These are phyloP conservation scores for Candida chauliodis DNA, from an alignment of 805 yeast species.

Conservation along the genomic window DNA sequence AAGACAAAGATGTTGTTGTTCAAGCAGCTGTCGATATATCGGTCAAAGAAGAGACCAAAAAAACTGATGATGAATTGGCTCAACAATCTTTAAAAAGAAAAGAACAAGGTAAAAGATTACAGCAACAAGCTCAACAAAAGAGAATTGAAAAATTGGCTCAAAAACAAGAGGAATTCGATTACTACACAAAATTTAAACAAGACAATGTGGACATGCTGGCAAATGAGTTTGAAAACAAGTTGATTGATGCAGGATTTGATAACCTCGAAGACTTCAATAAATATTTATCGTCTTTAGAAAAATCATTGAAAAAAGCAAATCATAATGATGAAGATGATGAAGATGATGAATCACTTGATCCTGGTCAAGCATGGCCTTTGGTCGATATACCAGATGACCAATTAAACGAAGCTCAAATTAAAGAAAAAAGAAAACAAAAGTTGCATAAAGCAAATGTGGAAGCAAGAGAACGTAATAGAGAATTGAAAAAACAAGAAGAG, in stretches of 20 bases:
- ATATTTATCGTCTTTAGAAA: conserved; percentile 61
- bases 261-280: conserved; percentile 69
- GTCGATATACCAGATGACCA: conserved; percentile 83
- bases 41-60: conserved; percentile 62
- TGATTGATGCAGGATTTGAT: conserved; percentile 74
- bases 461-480: conserved; percentile 78
- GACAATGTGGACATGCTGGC: conserved; percentile 49
- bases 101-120: conserved; percentile 84
- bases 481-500: conserved; percentile 68
- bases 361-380: conserved; percentile 62
- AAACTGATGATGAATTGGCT: conserved; percentile 78
- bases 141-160: conserved; percentile 76
- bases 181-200: conserved; percentile 58
- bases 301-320: conserved; percentile 66
- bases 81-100: conserved; percentile 73
- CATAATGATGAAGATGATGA: conserved; percentile 53
- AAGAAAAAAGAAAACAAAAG: conserved; percentile 82
- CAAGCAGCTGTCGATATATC: conserved; percentile 74
- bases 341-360: conserved; percentile 34
- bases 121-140: conserved; percentile 87
- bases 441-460: conserved; percentile 83
- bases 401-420: conserved; percentile 71
- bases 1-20: conserved; percentile 65
- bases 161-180: conserved; percentile 75
- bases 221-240: conserved; percentile 49